phyloP scores from a whole-genome alignment of 2,329 filamentous ascomycete species.

The Arachnopeziza araneosa region DNA sequence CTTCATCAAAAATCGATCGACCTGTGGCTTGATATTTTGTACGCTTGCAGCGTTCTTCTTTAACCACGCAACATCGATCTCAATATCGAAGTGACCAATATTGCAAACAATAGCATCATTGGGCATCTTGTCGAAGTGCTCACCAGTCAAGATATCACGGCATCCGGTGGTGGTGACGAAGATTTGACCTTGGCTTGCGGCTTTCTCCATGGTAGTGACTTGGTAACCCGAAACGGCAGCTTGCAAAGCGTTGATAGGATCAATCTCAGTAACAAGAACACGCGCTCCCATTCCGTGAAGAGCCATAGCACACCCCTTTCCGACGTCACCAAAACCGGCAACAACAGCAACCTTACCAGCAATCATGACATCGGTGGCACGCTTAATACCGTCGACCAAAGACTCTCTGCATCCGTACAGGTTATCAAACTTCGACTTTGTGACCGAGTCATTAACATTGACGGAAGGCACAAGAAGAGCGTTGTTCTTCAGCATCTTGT shows the following conservation, averaged over 20 bases:
- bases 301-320: constrained; percentile 96
- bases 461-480: constrained; percentile 89
- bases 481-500: constrained; percentile 92
- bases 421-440: constrained; percentile 99
- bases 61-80: constrained; percentile 99
- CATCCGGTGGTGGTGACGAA: constrained; percentile 99
- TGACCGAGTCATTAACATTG: constrained; percentile 99
- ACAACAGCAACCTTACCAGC: constrained; percentile 98
- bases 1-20: constrained; percentile 94
- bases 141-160: constrained; percentile 90
- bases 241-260: constrained; percentile 99
- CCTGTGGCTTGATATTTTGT: constrained; percentile 99
- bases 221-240: constrained; percentile 96
- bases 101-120: constrained; percentile 99
- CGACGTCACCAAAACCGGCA: constrained; percentile 97
- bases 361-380: constrained; percentile 99
- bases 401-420: constrained; percentile 99
- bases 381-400: constrained; percentile 98
- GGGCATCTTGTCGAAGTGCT: constrained; percentile 91
- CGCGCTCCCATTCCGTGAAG: constrained; percentile 96
- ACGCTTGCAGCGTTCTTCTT: constrained; percentile 92
- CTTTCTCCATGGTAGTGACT: constrained; percentile 98
- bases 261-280: constrained; percentile 92
- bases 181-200: constrained; percentile 83
- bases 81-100: constrained; percentile 99